Base-by-base conservation (phyloP, 164 flowering plant species). In the Malania oleifera region DNA sequence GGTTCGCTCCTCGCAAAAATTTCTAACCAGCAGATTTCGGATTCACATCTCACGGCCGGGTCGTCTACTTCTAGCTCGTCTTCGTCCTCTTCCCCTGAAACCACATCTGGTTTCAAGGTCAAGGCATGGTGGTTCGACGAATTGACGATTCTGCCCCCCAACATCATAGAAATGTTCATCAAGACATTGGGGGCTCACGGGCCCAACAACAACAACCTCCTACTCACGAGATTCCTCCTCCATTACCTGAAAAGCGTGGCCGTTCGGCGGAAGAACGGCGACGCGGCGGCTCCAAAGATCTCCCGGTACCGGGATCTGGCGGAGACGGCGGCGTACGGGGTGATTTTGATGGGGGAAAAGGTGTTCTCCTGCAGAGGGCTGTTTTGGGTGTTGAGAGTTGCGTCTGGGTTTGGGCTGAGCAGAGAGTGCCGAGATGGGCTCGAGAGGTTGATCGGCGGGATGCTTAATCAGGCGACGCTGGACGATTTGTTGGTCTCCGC, bases 81-180 rank as follows among this genome's bases (percentile, higher is more conserved):
- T 0, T 77, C 86, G 1, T 83, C 93, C 20, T 78, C 89, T 5
- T 77, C 89, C 3, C 82, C 85, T 6, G 82, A 79, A 28, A 56
- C 64, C 9, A 48, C 62, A 5, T 56, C 63, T 34, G 71, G 67
- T n/a, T 57, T 61, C 67, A 26, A 61, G 49, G n/a, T n/a, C 60
- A 70, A 63, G 24, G 53, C 71, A 13, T 91, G 98, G 96, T 91
- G 96, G 96, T 86, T 86, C 56, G 84, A 86, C 26, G 92, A 83
- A 34, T 39, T 91, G 71, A 57, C 84, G 15, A 49, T 59, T 17
- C 73, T 86, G 12, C 25, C 82, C 19, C 95, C 91, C 5, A 58
- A 59, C 52, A 82, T 76, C 7, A 75, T 88, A 1, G 82, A 73
- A 15, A 73, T 56, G 58, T 34, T 86, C 25, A 59, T 82, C 39